A percentile compares a stretch with the other conserved stretches of the same genome.
Evolutionary conservation across 2,329 filamentous ascomycete species (phyloP).

Genomic region (Clarireedia hainanense): DNA sequence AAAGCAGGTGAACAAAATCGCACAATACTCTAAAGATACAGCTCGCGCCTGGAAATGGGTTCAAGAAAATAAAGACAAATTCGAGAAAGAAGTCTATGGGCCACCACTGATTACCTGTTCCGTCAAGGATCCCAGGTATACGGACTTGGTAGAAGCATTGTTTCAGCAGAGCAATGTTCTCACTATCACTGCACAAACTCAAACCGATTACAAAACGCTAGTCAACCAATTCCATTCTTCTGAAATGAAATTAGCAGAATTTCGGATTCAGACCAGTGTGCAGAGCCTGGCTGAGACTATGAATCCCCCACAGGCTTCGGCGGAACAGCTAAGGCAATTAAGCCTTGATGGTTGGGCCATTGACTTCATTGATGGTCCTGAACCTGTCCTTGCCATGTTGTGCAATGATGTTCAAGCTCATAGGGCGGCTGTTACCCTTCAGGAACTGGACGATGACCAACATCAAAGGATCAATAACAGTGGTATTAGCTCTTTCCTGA

Average conservation of each 20-base stretch:
- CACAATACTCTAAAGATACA: slow-evolving; percentile 52
- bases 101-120: slow-evolving; percentile 59
- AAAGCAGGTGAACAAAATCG: slow-evolving; percentile 62
- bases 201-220: slow-evolving; percentile 66
- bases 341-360: slow-evolving; percentile 76
- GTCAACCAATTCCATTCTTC: slow-evolving; percentile 54
- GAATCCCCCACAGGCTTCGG: slow-evolving; percentile 33
- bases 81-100: slow-evolving; percentile 56
- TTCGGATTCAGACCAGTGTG: slow-evolving; percentile 53
- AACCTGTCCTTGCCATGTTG: slow-evolving; percentile 79
- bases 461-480: slow-evolving; percentile 54
- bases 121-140: slow-evolving; percentile 50
- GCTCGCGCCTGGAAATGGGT: slow-evolving; percentile 76
- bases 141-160: slow-evolving; percentile 50
- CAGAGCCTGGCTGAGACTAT: slow-evolving; percentile 45
- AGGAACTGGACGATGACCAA: slow-evolving; percentile 57
- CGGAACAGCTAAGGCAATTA: slow-evolving; percentile 44
- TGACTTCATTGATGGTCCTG: slow-evolving; percentile 73
- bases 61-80: slow-evolving; percentile 54
- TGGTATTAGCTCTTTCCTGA: slow-evolving; percentile 59
- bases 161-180: slow-evolving; percentile 46
- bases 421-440: slow-evolving; percentile 54
- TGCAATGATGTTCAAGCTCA: slow-evolving; percentile 67
- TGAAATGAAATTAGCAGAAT: slow-evolving; percentile 54
- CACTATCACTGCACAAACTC: slow-evolving; percentile 67